Conservation (phyloP, 2,329 filamentous ascomycete species). For the Apiospora sp. region DNA sequence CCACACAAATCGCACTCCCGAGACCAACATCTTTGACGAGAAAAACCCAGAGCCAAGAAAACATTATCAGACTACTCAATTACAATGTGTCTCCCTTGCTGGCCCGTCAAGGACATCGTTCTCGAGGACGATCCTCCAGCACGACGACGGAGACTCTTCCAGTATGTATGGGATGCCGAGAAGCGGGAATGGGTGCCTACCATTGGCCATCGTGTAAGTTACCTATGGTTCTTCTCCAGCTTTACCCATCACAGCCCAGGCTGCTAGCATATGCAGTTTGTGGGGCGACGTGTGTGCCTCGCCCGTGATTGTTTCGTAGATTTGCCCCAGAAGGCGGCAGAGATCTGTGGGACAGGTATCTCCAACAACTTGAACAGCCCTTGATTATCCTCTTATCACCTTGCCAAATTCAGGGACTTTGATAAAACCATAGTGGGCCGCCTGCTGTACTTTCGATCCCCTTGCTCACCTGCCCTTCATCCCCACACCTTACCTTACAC, state of each 20-base stretch:
- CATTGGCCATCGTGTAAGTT: conserved; percentile 35
- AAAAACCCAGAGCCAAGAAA: not conserved
- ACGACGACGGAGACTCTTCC: conserved; percentile 32
- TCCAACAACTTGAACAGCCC: not conserved
- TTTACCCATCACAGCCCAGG: conserved; percentile 12
- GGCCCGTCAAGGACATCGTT: conserved; percentile 57
- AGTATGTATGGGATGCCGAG: conserved; percentile 41
- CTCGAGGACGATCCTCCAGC: conserved; percentile 51
- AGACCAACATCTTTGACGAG: not conserved
- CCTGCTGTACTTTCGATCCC: not conserved
- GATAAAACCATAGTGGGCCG: not conserved
- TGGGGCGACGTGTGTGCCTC: not conserved
- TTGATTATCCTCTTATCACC: not conserved
- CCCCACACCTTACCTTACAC: not conserved
- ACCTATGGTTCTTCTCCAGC: not conserved
- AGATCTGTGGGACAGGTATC: not conserved
- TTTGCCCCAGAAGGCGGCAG: not conserved
- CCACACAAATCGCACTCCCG: not conserved
- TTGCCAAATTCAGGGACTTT: not conserved
- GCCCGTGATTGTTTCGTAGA: not conserved
- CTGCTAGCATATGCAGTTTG: not conserved
- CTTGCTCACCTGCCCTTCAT: not conserved
- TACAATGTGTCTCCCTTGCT: conserved; percentile 63
- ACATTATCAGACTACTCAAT: conserved; percentile 27
- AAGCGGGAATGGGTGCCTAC: conserved; percentile 36